Evolutionary conservation across 1,139 yeast genomes (phyloP), one percentile per base, ranked within the genome.

Genomic region (Pneumocystis sp.): DNA sequence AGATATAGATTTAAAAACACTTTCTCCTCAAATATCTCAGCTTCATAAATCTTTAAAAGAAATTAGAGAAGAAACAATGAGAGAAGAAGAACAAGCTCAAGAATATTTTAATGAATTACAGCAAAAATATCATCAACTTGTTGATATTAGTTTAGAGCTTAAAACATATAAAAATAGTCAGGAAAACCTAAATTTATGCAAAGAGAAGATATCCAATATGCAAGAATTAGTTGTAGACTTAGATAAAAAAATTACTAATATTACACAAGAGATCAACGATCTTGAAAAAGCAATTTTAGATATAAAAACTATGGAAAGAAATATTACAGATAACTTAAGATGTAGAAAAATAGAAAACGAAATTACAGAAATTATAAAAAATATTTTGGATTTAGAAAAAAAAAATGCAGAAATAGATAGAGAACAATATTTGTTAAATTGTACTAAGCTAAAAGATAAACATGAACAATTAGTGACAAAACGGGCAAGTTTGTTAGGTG

Each of bases 401-500:
- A 80, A 79, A 57, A 80, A 85, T 70, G 96, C 97, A 0, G 86
- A 84, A 68, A 76, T 76, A 1, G 83, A 84, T 66, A 80, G 87
- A 69, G 83, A 82, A 1, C 80, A 81, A 68, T 93, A 86, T 72
- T 86, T 88, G 69, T 76, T 78, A 34, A 81, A 83, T 65, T 82
- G 93, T 0, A 76, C 76, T 62, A 70, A 73, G 29, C 76, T 93
- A 57, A 81, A 93, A 65, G 78, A 78, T 12, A 74, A 78, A 57
- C 83, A 85, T 65, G 80, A 89, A 8, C 75, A 76, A 12, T 75
- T 89, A 63, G 86, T 85, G 67, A 80, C 91, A 0, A 82, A 83
- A 63, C 96, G 6, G 85, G 91, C 35, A 86, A 85, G 70, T 75
- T 84, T 56, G 35, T 50, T 64, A 15, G 99, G 98, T 42, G 97